Conservation (phyloP, 768 basidiomycete genomes). For the Tricholoma bakamatsutake region DNA sequence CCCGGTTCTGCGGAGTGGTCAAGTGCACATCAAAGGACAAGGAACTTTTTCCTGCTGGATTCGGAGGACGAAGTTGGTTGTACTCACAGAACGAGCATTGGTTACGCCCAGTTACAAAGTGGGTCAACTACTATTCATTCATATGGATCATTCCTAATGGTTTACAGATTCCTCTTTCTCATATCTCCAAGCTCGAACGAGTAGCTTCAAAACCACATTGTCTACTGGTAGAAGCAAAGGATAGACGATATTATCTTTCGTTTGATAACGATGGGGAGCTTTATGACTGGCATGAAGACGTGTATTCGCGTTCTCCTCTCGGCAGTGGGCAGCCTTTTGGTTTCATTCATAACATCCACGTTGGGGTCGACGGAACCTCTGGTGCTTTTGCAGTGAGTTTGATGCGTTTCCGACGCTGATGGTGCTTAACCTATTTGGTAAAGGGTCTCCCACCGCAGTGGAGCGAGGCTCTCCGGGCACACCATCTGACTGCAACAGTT, state of each 20-base stretch:
- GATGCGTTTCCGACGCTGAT: neutral
- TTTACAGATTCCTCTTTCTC: conserved; percentile 23
- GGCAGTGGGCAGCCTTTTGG: conserved; percentile 29
- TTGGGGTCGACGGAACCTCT: conserved; percentile 26
- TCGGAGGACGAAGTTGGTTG: conserved; percentile 16
- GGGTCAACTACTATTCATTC: neutral
- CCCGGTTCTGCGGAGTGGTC: conserved; percentile 8
- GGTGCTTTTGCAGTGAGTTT: conserved; percentile 26
- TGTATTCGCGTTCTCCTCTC: conserved; percentile 34
- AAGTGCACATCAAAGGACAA: conserved; percentile 13
- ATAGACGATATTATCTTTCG: conserved; percentile 28
- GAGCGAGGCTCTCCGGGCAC: conserved; percentile 6
- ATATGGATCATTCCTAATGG: neutral
- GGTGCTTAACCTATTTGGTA: neutral
- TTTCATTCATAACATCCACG: conserved; percentile 36
- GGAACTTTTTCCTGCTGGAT: conserved; percentile 13
- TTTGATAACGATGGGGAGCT: conserved; percentile 34
- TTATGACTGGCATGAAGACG: conserved; percentile 43
- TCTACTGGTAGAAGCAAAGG: conserved; percentile 27
- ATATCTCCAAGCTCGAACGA: conserved; percentile 34
- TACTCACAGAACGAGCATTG: conserved; percentile 15
- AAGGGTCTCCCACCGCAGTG: conserved; percentile 14
- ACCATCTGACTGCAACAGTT: neutral
- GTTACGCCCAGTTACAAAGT: conserved; percentile 16
- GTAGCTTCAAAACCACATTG: conserved; percentile 32